Percentiles rank a stretch among this genome's conserved stretches.
These are phyloP conservation scores for Penicillium herquei DNA, from an alignment of 495 filamentous ascomycete genomes.

Conservation along the genomic window DNA sequence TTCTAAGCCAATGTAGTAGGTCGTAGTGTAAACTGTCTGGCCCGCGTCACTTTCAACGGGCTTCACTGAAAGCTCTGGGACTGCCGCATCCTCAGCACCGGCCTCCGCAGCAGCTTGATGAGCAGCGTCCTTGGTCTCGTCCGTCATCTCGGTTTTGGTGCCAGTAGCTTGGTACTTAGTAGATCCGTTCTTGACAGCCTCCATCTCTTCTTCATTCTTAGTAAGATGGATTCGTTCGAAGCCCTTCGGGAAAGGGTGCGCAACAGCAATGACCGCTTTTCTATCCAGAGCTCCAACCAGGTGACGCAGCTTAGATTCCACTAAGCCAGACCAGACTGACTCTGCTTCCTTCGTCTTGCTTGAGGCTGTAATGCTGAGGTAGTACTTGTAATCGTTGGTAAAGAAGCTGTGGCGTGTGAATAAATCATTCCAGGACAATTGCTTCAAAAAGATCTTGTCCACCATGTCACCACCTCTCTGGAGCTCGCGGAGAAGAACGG, in stretches of 20 bases:
- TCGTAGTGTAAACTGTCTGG: constrained; percentile 73
- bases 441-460: constrained; percentile 74
- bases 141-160: constrained; percentile 57
- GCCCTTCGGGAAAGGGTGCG: constrained; percentile 89
- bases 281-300: constrained; percentile 77
- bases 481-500: constrained; percentile 78
- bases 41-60: constrained; percentile 15
- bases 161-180: constrained; percentile 64
- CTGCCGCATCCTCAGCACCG: constrained; percentile 45
- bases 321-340: constrained; percentile 81
- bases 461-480: constrained; percentile 73
- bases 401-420: constrained; percentile 91
- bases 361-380: constrained; percentile 82
- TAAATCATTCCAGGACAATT: constrained; percentile 78
- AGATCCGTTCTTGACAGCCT: constrained; percentile 67
- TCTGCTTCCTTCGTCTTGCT: constrained; percentile 84
- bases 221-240: constrained; percentile 79
- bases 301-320: constrained; percentile 87
- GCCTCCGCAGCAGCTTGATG: constrained; percentile 49
- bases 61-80: constrained; percentile 27
- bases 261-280: constrained; percentile 70
- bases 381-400: constrained; percentile 88
- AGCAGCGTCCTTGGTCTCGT: constrained; percentile 55
- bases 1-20: constrained; percentile 85
- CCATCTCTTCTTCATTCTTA: constrained; percentile 66